Base-by-base conservation (phyloP, 2,329 filamentous ascomycete species). In the Ceratocystis eucalypticola region DNA sequence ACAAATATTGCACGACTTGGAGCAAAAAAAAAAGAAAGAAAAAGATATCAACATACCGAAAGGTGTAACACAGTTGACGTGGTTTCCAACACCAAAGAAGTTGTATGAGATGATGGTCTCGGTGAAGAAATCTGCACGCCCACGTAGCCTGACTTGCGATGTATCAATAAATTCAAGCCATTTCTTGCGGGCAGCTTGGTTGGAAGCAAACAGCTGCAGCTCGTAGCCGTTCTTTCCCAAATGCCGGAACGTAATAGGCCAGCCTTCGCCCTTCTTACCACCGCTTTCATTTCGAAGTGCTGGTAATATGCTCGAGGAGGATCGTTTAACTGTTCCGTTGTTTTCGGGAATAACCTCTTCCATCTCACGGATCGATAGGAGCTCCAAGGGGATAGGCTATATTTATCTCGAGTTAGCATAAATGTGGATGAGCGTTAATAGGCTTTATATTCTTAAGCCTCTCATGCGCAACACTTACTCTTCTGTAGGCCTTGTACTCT, bases 181-280 rank as follows among this genome's bases (percentile, higher is more conserved):
- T 76, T 97, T 99, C 75, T 93, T 90, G 67, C 94, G 84, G 30
- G 91, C 89, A 7, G 90, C 88, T 71, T 90, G 87, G 68, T 90
- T 95, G 8, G 88, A 86, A 61, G 91, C 93, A 75, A 88, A 97
- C 3, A 99, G 81, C 2, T 92, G 94, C 72, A 91, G 79, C 74
- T 96, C 93, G 73, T 96, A 99, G 41, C 93, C 94, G 65, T 91
- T 92, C 76, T 96, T 96, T 62, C 94, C 94, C 68, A 99, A 82
- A 80, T 96, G 91, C 71, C 89, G 87, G 80, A 99, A 99, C 1
- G 93, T 97, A 69, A 99, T 95, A 0, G 94, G 94, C 77, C 90
- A 95, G 61, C 89, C 91, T 71, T 96, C 90, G 55, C 78, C 76
- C 71, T 83, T 83, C 73, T 82, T 85, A 59, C 81, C 79, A 1